Evolutionary conservation across 2,329 filamentous ascomycete species (phyloP).

Genomic region (Paraphoma chrysanthemicola): DNA sequence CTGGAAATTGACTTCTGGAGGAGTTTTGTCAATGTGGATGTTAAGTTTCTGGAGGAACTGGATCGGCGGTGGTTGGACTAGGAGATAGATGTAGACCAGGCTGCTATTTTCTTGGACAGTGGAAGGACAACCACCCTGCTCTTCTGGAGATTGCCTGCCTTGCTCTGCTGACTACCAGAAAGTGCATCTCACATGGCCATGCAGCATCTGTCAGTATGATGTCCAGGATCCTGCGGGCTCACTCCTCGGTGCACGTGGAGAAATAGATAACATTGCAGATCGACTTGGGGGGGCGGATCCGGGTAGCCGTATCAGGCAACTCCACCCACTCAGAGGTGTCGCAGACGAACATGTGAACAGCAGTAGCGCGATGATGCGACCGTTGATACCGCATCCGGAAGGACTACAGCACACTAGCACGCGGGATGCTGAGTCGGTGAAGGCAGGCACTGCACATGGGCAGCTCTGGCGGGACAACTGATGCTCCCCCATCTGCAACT

Average conservation of each 20-base stretch:
- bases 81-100: neutral
- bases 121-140: too few relatives aligned
- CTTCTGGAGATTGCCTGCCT: too few relatives aligned
- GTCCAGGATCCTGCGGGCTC: neutral
- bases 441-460: neutral
- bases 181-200: too few relatives aligned
- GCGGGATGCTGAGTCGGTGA: neutral
- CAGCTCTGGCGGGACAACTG: too few relatives aligned
- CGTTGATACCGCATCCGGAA: neutral
- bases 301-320: neutral
- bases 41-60: slow-evolving; percentile 53
- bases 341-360: neutral
- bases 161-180: too few relatives aligned
- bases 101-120: too few relatives aligned
- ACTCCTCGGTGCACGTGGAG: neutral
- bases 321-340: neutral
- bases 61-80: slow-evolving; percentile 50
- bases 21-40: slow-evolving; percentile 59
- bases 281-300: neutral
- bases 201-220: too few relatives aligned
- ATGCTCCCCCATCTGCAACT: too few relatives aligned
- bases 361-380: neutral
- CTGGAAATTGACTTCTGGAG: slow-evolving; percentile 60
- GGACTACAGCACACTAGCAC: neutral
- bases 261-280: neutral